Percentiles rank a stretch among this genome's conserved stretches.
These are phyloP conservation scores for Exserohilum rostratum DNA, from an alignment of 2,329 filamentous ascomycete species.

Conservation along the genomic window DNA sequence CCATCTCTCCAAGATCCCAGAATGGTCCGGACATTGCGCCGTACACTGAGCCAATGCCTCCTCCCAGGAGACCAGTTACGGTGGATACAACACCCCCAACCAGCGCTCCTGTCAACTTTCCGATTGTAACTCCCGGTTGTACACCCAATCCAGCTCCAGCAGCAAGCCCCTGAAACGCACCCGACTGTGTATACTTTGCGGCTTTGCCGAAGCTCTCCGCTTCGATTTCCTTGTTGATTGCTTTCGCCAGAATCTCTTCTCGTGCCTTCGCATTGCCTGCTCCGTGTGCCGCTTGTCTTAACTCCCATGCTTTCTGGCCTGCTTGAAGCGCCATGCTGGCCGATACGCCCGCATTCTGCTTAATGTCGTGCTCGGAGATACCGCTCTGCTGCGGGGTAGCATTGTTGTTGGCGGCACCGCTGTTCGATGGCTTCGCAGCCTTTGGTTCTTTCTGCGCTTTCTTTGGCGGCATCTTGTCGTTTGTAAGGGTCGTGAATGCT, in stretches of 20 bases:
- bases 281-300: conserved; percentile 49
- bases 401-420: conserved; percentile 18
- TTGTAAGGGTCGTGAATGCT: neutral
- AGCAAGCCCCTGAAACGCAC: conserved; percentile 49
- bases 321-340: conserved; percentile 48
- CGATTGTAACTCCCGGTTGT: conserved; percentile 43
- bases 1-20: conserved; percentile 46
- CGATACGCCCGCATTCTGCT: conserved; percentile 48
- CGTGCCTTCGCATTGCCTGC: conserved; percentile 48
- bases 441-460: conserved; percentile 15
- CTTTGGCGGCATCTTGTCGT: conserved; percentile 11
- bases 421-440: conserved; percentile 1
- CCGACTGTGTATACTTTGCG: conserved; percentile 49
- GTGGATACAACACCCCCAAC: conserved; percentile 44
- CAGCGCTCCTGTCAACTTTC: conserved; percentile 44
- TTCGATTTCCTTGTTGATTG: conserved; percentile 51
- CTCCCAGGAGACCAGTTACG: conserved; percentile 44
- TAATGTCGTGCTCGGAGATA: conserved; percentile 47
- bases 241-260: conserved; percentile 48
- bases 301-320: conserved; percentile 47
- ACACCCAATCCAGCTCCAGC: conserved; percentile 49
- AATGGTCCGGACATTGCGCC: conserved; percentile 46
- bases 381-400: conserved; percentile 13
- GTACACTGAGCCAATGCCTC: conserved; percentile 45
- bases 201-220: conserved; percentile 51